These are phyloP conservation scores for Ophiostoma australiae DNA, from an alignment of 2,329 filamentous ascomycete genomes.

Conservation along the genomic window DNA sequence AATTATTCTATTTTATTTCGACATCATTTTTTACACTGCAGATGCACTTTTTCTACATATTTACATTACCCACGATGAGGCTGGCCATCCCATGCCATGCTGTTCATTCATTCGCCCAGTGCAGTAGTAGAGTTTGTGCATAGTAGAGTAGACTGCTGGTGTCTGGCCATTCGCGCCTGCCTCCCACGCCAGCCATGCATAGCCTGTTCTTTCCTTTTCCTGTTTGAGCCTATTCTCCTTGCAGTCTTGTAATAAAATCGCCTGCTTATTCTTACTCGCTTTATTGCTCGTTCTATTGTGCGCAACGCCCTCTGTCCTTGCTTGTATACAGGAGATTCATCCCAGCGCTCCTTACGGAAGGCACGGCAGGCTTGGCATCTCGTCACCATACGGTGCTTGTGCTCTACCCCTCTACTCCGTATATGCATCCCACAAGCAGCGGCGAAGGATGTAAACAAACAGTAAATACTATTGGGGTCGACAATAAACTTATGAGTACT, in stretches of 20 bases:
- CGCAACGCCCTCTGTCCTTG: not conserved
- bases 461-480: not conserved
- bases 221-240: not conserved
- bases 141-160: not conserved
- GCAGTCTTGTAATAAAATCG: not conserved
- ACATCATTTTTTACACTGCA: not conserved
- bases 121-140: too few relatives aligned
- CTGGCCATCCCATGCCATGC: constrained; percentile 8
- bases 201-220: not conserved
- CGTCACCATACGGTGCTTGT: not conserved
- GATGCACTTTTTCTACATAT: not conserved
- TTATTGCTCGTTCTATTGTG: constrained; percentile 14
- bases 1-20: not conserved
- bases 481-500: not conserved
- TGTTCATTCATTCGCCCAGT: not conserved
- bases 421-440: not conserved
- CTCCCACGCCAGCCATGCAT: not conserved
- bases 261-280: not conserved
- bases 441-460: not conserved
- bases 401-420: not conserved
- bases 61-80: not conserved
- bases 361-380: constrained; percentile 13
- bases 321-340: not conserved
- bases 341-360: not conserved
- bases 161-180: not conserved